Evolutionary conservation across 495 filamentous ascomycete species (phyloP), one percentile per base, ranked within the genome.

Genomic region (Penicillium psychrofluorescens): DNA sequence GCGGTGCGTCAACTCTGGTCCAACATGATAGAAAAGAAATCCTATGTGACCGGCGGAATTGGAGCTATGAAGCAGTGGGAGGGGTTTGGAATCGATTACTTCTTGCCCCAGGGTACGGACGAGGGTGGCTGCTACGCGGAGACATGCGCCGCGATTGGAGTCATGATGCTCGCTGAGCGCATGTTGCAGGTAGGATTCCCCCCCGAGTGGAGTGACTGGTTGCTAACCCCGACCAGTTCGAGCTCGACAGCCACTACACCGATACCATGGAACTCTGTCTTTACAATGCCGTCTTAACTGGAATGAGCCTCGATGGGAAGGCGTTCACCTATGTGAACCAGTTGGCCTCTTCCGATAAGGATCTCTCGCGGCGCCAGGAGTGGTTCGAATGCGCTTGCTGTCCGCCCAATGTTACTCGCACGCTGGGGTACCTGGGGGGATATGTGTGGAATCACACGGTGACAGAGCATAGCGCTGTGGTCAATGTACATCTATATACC

Each of bases 61-160:
- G 79, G 78, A 6, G 70, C 76, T 0, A 70, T 79, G 38, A 66
- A 69, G 41, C 75, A 81, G 53, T 81, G 72, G 74, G 78, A 81
- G 56, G 78, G 79, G 0, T 81, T 83, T 53, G 79, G 77, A 0
- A 64, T 74, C 29, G 70, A 76, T 41, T 81, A 79, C 48, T 79
- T 78, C 46, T 54, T 81, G 6, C 75, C 75, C 6, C 72, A 76
- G 13, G 62, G 72, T 2, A 76, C 70, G 0, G 72, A 80, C 41
- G 77, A 80, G 36, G 77, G 76, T 9, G 78, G 78, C 1, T 83
- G 77, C 48, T 81, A 80, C 53, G 69, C 77, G 11, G 79, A 81
- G 55, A 81, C 78, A 6, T 83, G 78, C 46, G 77, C 77, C 2
- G 69, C 67, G 1, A 78, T 81, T 49, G 78, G 72, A n/a, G 62